Percentiles rank a stretch among this genome's conserved stretches.
Conservation (phyloP, 2,329 filamentous ascomycete species). For the Trichoderma pleuroti region DNA sequence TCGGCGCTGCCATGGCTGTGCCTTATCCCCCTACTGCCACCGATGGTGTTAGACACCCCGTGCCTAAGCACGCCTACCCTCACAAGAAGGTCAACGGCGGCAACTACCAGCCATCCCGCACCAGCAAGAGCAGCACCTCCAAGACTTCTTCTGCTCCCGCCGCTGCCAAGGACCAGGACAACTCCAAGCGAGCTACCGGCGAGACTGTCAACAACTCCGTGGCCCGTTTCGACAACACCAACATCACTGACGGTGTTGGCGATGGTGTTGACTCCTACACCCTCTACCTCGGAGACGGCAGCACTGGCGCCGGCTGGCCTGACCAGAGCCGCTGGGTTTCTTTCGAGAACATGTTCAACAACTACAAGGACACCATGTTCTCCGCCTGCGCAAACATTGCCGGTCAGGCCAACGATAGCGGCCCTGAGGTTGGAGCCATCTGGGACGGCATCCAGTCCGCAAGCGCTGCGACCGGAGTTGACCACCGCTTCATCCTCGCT, state of each 20-base stretch:
- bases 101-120: slow-evolving; percentile 1
- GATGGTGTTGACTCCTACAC: slow-evolving; percentile 29
- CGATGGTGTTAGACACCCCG: not conserved
- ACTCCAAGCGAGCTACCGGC: not conserved
- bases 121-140: not conserved
- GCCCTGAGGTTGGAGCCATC: slow-evolving; percentile 18
- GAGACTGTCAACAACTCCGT: slow-evolving; percentile 9
- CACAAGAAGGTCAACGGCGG: slow-evolving; percentile 10
- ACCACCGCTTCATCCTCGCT: slow-evolving; percentile 42
- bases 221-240: slow-evolving; percentile 13
- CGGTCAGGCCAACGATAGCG: slow-evolving; percentile 17
- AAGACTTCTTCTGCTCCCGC: not conserved
- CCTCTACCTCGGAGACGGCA: slow-evolving; percentile 20
- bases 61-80: not conserved
- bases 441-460: slow-evolving; percentile 29
- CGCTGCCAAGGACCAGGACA: not conserved
- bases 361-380: slow-evolving; percentile 21
- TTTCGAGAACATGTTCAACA: slow-evolving; percentile 25
- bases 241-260: slow-evolving; percentile 20
- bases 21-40: slow-evolving; percentile 11
- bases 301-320: slow-evolving; percentile 16
- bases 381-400: slow-evolving; percentile 18
- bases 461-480: slow-evolving; percentile 33
- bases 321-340: slow-evolving; percentile 16
- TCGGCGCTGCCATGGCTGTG: slow-evolving; percentile 14